Percentiles rank a stretch among this genome's conserved stretches.
Conservation (phyloP, 805 yeast genomes). For the Myxozyma neotropica region DNA sequence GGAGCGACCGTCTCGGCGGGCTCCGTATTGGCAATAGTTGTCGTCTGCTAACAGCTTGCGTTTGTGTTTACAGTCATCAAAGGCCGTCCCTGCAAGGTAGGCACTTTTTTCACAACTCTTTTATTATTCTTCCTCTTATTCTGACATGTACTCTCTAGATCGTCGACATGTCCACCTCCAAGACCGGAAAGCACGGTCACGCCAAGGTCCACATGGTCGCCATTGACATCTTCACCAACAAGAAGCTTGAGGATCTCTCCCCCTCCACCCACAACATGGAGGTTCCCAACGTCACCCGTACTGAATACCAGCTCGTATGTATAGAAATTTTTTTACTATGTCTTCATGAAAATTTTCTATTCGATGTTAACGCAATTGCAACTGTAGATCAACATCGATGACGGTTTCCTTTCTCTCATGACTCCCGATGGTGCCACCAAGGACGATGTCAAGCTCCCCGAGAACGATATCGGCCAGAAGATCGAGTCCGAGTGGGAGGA, state of each 20-base stretch:
- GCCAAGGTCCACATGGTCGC: conserved; percentile 99
- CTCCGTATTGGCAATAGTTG: neutral
- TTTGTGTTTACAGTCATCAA: conserved; percentile 58
- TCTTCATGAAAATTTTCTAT: too few relatives aligned
- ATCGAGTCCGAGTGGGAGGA: conserved; percentile 92
- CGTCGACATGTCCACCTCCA: conserved; percentile 99
- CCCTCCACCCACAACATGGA: conserved; percentile 99
- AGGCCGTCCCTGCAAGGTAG: conserved; percentile 93
- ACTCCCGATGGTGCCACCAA: conserved; percentile 97
- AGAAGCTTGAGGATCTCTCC: conserved; percentile 99
- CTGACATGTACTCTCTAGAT: conserved; percentile 46
- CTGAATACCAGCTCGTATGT: conserved; percentile 75
- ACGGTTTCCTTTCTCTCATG: conserved; percentile 96
- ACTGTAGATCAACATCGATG: conserved; percentile 86
- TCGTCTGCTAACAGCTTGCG: neutral
- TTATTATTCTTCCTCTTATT: neutral
- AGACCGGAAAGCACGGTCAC: conserved; percentile 99
- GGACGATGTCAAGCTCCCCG: conserved; percentile 98
- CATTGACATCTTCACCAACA: conserved; percentile 97
- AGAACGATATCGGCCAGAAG: conserved; percentile 94
- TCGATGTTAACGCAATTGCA: neutral
- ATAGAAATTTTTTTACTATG: too few relatives aligned
- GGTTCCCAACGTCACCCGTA: conserved; percentile 96
- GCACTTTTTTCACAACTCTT: neutral
- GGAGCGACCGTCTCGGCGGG: neutral